Evolutionary conservation across 805 yeast genomes (phyloP), one percentile per base, ranked within the genome.

Genomic region (Priceomyces haplophilus): DNA sequence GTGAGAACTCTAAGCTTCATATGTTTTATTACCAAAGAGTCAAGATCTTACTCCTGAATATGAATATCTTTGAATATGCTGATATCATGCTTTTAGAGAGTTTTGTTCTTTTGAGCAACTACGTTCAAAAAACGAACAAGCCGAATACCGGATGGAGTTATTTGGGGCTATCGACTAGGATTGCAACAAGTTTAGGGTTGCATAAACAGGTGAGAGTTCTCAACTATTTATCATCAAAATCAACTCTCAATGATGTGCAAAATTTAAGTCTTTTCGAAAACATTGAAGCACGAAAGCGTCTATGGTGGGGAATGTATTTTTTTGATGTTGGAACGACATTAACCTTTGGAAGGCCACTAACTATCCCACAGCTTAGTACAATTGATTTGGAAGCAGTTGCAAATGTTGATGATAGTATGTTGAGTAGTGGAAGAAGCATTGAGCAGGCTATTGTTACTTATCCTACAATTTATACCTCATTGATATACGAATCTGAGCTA

Each of bases 81-180:
- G 55, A 53, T 42, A 51, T 51, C 8, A 50, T 49, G 15, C 42
- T 53, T 27, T 36, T 53, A 13, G 57, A 51, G 32, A 53, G 57
- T 45, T 53, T 53, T 44, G 52, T 51, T 8, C 41, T 53, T 27
- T 56, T 83, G 40, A 74, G 83, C 44, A 77, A 77, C 48, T 83
- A 82, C 59, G 75, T 79, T 8, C 85, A 79, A 53, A 80, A 80
- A 59, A 69, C 85, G 38, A 78, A 81, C 51, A 79, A 79, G 50
- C 82, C 84, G 42, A 82, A 82, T 57, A 75, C 86, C 0, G 83
- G 83, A 18, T 53, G 57, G 57, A 51, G 45, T 37, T 53, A 51
- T 36, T 41, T 53, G 25, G 57, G 57, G 3, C n/a, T 53, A 27
- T 49, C 57, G 3, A 48, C 54, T 4, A 41, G 57, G 25, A 45